Percentiles rank a stretch among this genome's conserved stretches.
These are phyloP conservation scores for Backusella tarrabulga DNA, from an alignment of 192 early-diverging fungal species.

Conservation along the genomic window DNA sequence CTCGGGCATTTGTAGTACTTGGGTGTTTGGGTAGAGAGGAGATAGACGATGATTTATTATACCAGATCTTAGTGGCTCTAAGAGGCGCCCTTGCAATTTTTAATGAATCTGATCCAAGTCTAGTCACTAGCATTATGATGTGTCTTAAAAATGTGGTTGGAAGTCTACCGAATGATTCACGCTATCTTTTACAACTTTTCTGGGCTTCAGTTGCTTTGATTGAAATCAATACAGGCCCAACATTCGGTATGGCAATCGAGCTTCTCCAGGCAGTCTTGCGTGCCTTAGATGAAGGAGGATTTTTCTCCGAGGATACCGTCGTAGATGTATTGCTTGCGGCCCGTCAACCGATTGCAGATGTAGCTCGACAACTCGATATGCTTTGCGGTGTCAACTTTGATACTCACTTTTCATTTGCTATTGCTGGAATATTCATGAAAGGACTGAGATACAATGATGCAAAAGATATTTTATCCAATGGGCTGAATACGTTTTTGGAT, in stretches of 20 bases:
- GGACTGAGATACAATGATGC: slow-evolving; percentile 75
- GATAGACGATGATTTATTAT: slow-evolving; percentile 86
- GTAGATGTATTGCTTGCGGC: slow-evolving; percentile 64
- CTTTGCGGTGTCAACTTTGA: slow-evolving; percentile 75
- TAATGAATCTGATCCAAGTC: slow-evolving; percentile 71
- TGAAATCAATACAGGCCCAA: slow-evolving; percentile 76
- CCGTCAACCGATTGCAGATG: slow-evolving; percentile 65
- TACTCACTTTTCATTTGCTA: slow-evolving; percentile 80
- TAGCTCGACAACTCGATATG: slow-evolving; percentile 66
- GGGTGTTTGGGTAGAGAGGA: slow-evolving; percentile 84
- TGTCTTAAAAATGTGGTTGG: slow-evolving; percentile 82
- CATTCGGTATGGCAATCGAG: slow-evolving; percentile 68
- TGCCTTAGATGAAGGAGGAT: slow-evolving; percentile 64
- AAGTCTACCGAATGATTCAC: slow-evolving; percentile 69
- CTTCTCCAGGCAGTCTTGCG: slow-evolving; percentile 72
- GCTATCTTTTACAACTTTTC: slow-evolving; percentile 80
- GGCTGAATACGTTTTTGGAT: slow-evolving; percentile 66
- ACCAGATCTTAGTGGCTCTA: slow-evolving; percentile 86
- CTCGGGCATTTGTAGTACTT: slow-evolving; percentile 86
- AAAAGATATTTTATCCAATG: slow-evolving; percentile 64
- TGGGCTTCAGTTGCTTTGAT: slow-evolving; percentile 85
- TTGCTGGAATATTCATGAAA: slow-evolving; percentile 77
- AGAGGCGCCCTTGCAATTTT: slow-evolving; percentile 81
- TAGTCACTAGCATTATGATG: slow-evolving; percentile 83
- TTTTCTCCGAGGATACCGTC: slow-evolving; percentile 64